Evolutionary conservation across 1,284 basidiomycete species (phyloP), one percentile per base, ranked within the genome.

Genomic region (Cutaneotrichosporon cutaneum): DNA sequence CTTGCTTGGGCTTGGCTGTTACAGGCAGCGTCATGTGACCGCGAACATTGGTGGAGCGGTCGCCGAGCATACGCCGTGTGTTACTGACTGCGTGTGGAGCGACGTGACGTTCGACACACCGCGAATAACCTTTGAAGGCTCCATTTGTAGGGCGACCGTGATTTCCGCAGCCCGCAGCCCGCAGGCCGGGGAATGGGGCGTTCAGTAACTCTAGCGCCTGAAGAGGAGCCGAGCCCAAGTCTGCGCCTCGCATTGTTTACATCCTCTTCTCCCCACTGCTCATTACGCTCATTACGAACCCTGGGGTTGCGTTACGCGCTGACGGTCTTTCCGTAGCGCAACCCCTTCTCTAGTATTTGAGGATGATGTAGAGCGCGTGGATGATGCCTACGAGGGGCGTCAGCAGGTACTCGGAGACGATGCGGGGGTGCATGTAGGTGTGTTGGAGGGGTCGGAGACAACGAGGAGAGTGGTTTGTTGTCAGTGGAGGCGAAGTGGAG

Each of bases 351-450:
- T 53, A 66, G 36, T 66, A 57, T 58, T 72, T 73, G 36, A 76
- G 59, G 36, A 76, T 76, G 58, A 77, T 77, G 61, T 77, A 76
- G 0, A 76, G 62, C n/a, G 74, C 74, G 62, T 76, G 72, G 50
- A 76, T 76, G 69, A 76, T 73, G 22, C 59, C 60, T 61, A n/a
- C n/a, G n/a, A n/a, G n/a, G n/a, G n/a, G n/a, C n/a, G n/a, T n/a
- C n/a, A n/a, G n/a, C n/a, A n/a, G 42, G 5, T 21, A 13, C 10
- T 32, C 5, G n/a, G 24, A 62, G 54, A 72, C 70, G 58, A 74
- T 73, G 60, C 70, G 27, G 47, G 18, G n/a, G n/a, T n/a, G n/a
- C n/a, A n/a, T n/a, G n/a, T n/a, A n/a, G n/a, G n/a, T n/a, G n/a
- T n/a, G n/a, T n/a, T n/a, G n/a, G n/a, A 18, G n/a, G 47, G 48